phyloP scores from a whole-genome alignment of 306 rosid genomes.

The Ceratonia siliqua region DNA sequence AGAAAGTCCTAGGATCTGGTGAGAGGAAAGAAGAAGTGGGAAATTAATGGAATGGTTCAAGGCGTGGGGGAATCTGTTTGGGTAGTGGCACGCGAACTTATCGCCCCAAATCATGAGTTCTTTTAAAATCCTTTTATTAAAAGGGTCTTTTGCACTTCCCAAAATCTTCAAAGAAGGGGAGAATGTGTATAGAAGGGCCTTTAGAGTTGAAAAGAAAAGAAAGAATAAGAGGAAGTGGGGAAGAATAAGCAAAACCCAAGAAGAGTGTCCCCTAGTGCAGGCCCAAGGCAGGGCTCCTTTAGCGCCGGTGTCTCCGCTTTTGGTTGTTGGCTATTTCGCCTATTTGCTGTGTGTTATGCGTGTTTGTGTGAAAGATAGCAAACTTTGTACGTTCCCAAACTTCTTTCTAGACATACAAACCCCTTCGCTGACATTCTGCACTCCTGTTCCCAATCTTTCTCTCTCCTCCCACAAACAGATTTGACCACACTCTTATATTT shows the following conservation, averaged over 20 bases:
- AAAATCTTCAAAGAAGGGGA: constrained; percentile 40
- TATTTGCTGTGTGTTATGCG: constrained; percentile 31
- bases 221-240: constrained; percentile 3
- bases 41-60: constrained; percentile 50
- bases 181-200: constrained; percentile 13
- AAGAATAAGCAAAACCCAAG: constrained; percentile 68
- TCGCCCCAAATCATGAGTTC: constrained; percentile 81
- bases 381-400: constrained; percentile 50
- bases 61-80: constrained; percentile 92
- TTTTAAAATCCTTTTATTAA: constrained; percentile 13
- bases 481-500: constrained; percentile 39
- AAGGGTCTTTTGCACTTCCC: constrained; percentile 60
- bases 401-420: constrained; percentile 55
- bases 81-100: constrained; percentile 84
- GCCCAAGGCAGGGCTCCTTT: constrained; percentile 86
- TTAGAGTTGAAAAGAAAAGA: constrained; percentile 11
- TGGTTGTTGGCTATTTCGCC: constrained; percentile 36
- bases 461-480: constrained; percentile 22
- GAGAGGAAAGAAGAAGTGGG: constrained; percentile 48
- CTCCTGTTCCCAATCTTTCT: constrained; percentile 53
- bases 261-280: constrained; percentile 74
- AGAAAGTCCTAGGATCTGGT: constrained; percentile 87
- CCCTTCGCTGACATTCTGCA: constrained; percentile 78
- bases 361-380: constrained; percentile 37
- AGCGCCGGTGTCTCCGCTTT: constrained; percentile 98